phyloP scores from a whole-genome alignment of 441 rosid genomes.

The Melastoma candidum region DNA sequence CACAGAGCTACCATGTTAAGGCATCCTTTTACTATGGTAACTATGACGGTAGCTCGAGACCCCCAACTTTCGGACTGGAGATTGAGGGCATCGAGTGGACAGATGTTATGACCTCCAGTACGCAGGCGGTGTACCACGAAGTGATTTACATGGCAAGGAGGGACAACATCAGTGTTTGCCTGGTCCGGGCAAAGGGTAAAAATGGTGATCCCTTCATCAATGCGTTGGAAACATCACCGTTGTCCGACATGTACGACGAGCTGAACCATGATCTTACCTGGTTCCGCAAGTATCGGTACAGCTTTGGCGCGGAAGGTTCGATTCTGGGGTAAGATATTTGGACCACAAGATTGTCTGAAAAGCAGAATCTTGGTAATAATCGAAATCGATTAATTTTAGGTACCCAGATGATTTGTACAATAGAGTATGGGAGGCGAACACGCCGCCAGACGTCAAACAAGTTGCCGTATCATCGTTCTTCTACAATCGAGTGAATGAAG shows the following conservation, averaged over 20 bases:
- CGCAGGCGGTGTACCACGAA: not conserved
- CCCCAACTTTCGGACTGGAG: not conserved
- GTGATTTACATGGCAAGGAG: not conserved
- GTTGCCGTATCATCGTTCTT: not conserved
- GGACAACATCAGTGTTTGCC: not conserved
- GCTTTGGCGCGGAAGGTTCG: not conserved
- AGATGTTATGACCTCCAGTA: not conserved
- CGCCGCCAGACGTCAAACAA: too few relatives aligned
- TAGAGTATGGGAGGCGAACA: too few relatives aligned
- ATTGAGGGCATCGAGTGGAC: not conserved
- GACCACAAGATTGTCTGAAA: not conserved
- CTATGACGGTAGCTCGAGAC: not conserved
- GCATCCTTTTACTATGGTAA: slow-evolving; percentile 2
- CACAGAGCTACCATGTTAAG: not conserved
- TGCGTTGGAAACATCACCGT: not conserved
- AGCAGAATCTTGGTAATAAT: not conserved
- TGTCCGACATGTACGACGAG: not conserved
- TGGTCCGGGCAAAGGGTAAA: not conserved
- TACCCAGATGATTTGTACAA: not conserved
- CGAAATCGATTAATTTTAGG: not conserved
- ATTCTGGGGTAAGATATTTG: not conserved
- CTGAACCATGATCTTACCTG: not conserved
- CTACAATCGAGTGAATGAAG: not conserved
- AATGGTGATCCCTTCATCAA: not conserved
- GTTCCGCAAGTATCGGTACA: not conserved